Evolutionary conservation across 2,329 filamentous ascomycete species (phyloP).

Genomic region (Colletotrichum melonis): DNA sequence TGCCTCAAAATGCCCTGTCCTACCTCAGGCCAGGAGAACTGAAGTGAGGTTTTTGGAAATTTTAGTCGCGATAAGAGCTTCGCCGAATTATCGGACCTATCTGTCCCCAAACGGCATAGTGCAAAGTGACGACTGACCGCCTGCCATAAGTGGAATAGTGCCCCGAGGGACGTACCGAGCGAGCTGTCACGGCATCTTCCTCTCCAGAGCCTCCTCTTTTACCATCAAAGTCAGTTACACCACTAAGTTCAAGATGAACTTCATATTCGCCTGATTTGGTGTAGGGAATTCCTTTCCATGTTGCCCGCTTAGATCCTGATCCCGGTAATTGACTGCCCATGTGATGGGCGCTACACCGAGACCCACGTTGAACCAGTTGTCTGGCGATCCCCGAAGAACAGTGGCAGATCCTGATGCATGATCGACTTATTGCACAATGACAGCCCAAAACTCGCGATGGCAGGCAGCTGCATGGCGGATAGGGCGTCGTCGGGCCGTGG

Average conservation of each 20-base stretch:
- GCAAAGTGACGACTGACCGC: neutral
- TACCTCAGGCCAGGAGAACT: neutral
- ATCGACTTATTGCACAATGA: conserved; percentile 1
- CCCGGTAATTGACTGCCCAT: neutral
- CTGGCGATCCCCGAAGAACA: conserved; percentile 9
- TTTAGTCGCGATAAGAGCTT: conserved; percentile 37
- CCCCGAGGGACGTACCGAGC: no score
- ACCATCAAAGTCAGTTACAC: no score
- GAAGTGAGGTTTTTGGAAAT: conserved; percentile 30
- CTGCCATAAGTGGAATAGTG: neutral
- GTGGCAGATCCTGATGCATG: conserved; percentile 10
- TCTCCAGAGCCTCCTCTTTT: neutral
- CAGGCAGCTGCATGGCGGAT: neutral
- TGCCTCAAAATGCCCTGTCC: conserved; percentile 8
- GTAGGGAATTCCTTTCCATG: neutral
- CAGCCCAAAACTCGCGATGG: neutral
- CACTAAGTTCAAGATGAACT: neutral
- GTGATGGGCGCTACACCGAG: neutral
- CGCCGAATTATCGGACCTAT: conserved; percentile 31
- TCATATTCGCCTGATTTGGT: neutral
- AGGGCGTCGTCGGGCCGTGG: neutral
- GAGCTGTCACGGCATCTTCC: neutral
- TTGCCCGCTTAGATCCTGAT: neutral
- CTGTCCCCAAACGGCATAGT: conserved; percentile 14
- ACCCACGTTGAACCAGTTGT: neutral